Evolutionary conservation across 371 early-diverging fungal species (phyloP), one percentile per base, ranked within the genome.

Genomic region (Cladochytrium tenue): DNA sequence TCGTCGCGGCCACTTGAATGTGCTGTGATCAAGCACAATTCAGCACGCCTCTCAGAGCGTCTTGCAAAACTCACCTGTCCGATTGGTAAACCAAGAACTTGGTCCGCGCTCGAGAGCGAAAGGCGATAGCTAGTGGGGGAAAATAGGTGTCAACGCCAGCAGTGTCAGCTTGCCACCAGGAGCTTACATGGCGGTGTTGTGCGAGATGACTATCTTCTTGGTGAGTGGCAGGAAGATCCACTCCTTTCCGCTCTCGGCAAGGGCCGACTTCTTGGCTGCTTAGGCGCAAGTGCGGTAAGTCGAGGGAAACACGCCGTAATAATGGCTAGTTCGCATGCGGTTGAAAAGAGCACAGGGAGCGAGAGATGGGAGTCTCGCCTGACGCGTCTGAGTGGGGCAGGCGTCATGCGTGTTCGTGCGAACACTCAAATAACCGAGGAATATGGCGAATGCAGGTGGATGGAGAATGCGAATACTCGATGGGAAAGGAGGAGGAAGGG

Each of bases 111-210:
- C 15, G 93, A 92, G 51, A 96, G 84, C 32, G 77, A 89, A 73
- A 96, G 93, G 62, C 93, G 93, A 81, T 95, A 95, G 71, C 93
- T 92, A 65, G 58, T n/a, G 28, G 15, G 51, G 53, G 2, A 50
- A 52, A 10, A 2, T 25, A 31, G 25, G 15, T 13, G 60, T 30
- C 59, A 53, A 66, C 26, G 50, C 15, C 7, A 26, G n/a, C n/a
- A 5, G 20, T n/a, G n/a, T n/a, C n/a, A n/a, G n/a, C n/a, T n/a
- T 17, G 25, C 0, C 31, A 27, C 32, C 23, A 5, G 52, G 10
- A 27, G 17, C 87, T 76, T 89, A 92, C 89, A 91, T 80, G 55
- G 93, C 94, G 5, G 94, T 92, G 81, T 95, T 94, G 71, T 85
- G 90, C 51, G 88, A 87, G 68, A 93, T 78, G 56, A 82, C 81